Conservation (phyloP, 2,329 filamentous ascomycete species). For the Alternaria gansuensis region DNA sequence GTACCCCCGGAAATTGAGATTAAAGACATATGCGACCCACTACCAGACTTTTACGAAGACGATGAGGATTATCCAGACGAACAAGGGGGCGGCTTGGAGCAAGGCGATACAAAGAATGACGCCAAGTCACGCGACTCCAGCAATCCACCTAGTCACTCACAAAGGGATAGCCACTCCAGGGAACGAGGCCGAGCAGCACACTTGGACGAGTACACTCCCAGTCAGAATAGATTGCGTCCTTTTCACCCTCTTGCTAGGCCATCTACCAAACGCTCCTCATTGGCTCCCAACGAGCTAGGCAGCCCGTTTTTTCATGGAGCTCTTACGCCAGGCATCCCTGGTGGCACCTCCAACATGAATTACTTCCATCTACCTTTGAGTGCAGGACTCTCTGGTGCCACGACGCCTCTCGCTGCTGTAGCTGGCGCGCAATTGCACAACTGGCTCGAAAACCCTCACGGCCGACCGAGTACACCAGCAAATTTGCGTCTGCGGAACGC, state of each 20-base stretch:
- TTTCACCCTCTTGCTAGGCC: slow-evolving; percentile 40
- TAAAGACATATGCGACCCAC: slow-evolving; percentile 95
- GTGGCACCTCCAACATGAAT: slow-evolving; percentile 78
- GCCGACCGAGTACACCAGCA: slow-evolving; percentile 46
- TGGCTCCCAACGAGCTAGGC: slow-evolving; percentile 48
- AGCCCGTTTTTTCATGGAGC: slow-evolving; percentile 52
- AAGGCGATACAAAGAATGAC: slow-evolving; percentile 39
- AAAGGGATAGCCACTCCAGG: slow-evolving; percentile 43
- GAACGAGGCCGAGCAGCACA: slow-evolving; percentile 33
- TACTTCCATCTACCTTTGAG: slow-evolving; percentile 84
- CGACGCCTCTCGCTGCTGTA: slow-evolving; percentile 81
- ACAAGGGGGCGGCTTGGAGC: slow-evolving; percentile 57
- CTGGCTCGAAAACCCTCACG: slow-evolving; percentile 55
- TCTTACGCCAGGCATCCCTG: slow-evolving; percentile 69
- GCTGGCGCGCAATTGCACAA: slow-evolving; percentile 72
- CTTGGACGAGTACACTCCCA: slow-evolving; percentile 27
- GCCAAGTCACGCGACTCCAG: slow-evolving; percentile 36
- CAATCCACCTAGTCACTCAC: slow-evolving; percentile 45
- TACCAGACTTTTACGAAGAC: slow-evolving; percentile 95
- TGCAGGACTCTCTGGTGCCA: slow-evolving; percentile 74
- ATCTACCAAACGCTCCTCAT: slow-evolving; percentile 40
- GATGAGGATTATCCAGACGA: slow-evolving; percentile 70
- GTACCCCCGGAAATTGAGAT: slow-evolving; percentile 86
- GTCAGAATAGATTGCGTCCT: slow-evolving; percentile 34
- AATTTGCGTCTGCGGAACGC: slow-evolving; percentile 50